Base-by-base conservation (phyloP, 495 filamentous ascomycete species). In the Aspergillus campestris region DNA sequence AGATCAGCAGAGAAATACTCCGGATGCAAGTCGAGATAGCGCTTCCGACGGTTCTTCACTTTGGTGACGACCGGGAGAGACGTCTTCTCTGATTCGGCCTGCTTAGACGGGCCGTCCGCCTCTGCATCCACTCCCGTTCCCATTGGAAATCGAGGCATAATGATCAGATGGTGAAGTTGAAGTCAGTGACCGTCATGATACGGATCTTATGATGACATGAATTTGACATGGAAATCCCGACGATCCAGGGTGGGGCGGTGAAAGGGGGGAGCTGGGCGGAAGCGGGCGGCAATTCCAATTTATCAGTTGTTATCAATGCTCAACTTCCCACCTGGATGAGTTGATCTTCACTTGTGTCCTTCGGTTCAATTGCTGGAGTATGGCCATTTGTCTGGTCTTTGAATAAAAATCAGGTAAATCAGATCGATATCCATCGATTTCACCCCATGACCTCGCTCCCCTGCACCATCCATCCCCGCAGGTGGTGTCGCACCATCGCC, bases 1-100 rank as follows among this genome's bases (percentile, higher is more conserved):
- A 82, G 77, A 49, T 73, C 67, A 40, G 77, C 63, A 57, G 72
- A 69, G 59, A 82, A 82, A 64, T 85, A 85, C 45, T 80, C 75
- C 37, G 79, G 77, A 51, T 83, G 74, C 14, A 65, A 56, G 46
- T 83, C 79, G 41, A 85, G 66, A 50, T 82, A 85, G 47, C 72
- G 72, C 56, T 80, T 82, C 33, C 81, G 74, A 42, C 81, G 68
- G 56, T 84, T 85, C 61, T 80, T 83, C 13, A 71, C 54, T 29
- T 58, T 56, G 36, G 52, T 60, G 3, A 51, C 55, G 18, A 38
- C 10, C 27, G 44, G 28, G 45, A 13, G 14, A n/a, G 28, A 30
- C n/a, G n/a, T n/a, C 15, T 44, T 28, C 14, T 12, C 42, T 24
- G 29, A 27, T 8, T 53, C 38, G 39, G 11, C 37, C 34, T 46